phyloP scores from a whole-genome alignment of 148 eudicot species.

The Camellia lanceoleosa region DNA sequence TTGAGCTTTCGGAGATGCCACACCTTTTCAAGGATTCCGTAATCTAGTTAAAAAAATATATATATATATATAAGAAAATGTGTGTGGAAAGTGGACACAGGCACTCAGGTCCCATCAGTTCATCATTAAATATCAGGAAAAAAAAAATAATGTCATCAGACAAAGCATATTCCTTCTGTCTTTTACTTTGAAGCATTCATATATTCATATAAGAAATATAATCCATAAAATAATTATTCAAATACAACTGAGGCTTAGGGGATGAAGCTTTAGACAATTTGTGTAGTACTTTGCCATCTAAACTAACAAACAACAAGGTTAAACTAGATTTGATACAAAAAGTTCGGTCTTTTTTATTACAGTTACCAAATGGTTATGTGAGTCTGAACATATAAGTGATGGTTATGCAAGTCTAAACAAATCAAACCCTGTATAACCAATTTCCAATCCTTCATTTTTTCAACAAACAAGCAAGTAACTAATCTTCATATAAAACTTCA shows the following conservation, averaged over 20 bases:
- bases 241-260: not conserved
- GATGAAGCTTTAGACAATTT: not conserved
- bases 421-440: too few species aligned
- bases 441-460: too few species aligned
- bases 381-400: too few species aligned
- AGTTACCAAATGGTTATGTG: too few species aligned
- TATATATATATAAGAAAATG: not conserved
- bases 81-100: not conserved
- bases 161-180: not conserved
- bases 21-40: conserved; percentile 91
- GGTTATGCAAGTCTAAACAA: too few species aligned
- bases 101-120: not conserved
- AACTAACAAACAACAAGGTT: too few species aligned
- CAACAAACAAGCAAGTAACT: too few species aligned
- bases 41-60: conserved; percentile 39
- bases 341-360: too few species aligned
- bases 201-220: not conserved
- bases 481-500: too few species aligned
- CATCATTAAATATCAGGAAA: not conserved
- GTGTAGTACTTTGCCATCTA: not conserved
- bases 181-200: not conserved
- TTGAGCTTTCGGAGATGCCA: conserved; percentile 75
- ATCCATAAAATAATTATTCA: not conserved
- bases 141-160: not conserved
- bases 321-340: too few species aligned